Conservation (phyloP, 164 flowering plant species). For the Magnolia kwangsiensis region DNA sequence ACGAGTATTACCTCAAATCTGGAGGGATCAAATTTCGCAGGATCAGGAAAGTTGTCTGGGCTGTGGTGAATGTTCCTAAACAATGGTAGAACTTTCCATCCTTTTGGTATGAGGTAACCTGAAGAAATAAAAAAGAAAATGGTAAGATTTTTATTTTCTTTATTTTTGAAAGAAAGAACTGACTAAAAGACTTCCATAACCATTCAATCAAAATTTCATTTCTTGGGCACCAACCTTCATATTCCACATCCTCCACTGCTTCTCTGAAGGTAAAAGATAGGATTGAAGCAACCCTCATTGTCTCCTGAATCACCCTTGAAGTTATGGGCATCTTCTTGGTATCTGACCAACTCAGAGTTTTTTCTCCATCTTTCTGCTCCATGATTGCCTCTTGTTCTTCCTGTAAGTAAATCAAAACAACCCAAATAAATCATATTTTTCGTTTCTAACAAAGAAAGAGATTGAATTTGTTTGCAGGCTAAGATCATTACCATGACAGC, state of each 20-base stretch:
- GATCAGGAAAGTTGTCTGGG: conserved; percentile 76
- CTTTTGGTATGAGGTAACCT: conserved; percentile 95
- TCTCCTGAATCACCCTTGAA: conserved; percentile 85
- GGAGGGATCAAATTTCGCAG: conserved; percentile 91
- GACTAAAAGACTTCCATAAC: neutral
- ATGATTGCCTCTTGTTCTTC: conserved; percentile 76
- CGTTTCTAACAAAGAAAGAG: neutral
- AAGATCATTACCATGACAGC: conserved; percentile 68
- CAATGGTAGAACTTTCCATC: conserved; percentile 96
- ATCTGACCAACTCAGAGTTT: conserved; percentile 62
- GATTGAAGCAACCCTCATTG: conserved; percentile 86
- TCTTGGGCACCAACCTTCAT: conserved; percentile 53
- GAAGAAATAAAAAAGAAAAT: conserved; percentile 15
- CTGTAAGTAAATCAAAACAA: conserved; percentile 27
- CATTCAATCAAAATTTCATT: neutral
- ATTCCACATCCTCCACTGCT: conserved; percentile 96
- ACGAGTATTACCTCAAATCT: conserved; percentile 77
- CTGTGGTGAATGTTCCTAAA: conserved; percentile 94
- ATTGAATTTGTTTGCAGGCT: neutral
- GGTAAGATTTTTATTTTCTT: no score
- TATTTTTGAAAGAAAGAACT: neutral
- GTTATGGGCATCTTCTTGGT: conserved; percentile 88
- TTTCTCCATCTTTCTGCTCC: conserved; percentile 16
- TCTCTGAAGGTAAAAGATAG: conserved; percentile 95
- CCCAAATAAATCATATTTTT: neutral